These are phyloP conservation scores for Candida quercuum DNA, from an alignment of 805 yeast genomes.

Conservation along the genomic window DNA sequence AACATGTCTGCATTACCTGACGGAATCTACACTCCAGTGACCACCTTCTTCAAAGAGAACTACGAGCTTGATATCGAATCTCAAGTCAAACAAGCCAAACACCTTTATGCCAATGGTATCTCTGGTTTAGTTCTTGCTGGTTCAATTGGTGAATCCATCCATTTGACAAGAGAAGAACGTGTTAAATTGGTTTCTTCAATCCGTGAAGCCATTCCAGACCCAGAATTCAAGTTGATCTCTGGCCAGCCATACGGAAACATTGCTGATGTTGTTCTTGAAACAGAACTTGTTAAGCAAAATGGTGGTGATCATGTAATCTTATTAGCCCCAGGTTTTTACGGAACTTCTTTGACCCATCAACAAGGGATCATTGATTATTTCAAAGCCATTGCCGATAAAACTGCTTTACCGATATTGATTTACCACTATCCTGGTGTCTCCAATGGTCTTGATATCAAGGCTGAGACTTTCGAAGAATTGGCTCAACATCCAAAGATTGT, in stretches of 20 bases:
- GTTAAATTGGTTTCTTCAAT: slow-evolving; percentile 23
- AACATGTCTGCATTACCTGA: too few relatives aligned
- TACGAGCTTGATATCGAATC: slow-evolving; percentile 27
- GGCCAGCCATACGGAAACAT: slow-evolving; percentile 27
- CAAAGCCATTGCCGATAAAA: slow-evolving; percentile 25
- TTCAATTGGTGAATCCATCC: slow-evolving; percentile 35
- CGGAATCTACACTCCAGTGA: slow-evolving; percentile 30
- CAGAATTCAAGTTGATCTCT: slow-evolving; percentile 27
- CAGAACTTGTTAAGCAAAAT: slow-evolving; percentile 22
- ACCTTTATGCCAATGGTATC: slow-evolving; percentile 26
- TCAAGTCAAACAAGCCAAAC: slow-evolving; percentile 27
- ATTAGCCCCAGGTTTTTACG: slow-evolving; percentile 32
- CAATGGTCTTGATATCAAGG: slow-evolving; percentile 26
- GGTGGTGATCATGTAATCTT: slow-evolving; percentile 32
- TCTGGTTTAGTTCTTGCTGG: slow-evolving; percentile 33
- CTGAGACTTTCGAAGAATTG: slow-evolving; percentile 22
- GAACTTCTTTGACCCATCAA: slow-evolving; percentile 27
- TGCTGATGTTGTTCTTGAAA: slow-evolving; percentile 25
- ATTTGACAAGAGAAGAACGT: slow-evolving; percentile 29
- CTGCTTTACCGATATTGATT: slow-evolving; percentile 31
- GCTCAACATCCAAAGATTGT: slow-evolving; percentile 31
- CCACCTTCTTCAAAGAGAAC: slow-evolving; percentile 26
- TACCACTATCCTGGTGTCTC: slow-evolving; percentile 34
- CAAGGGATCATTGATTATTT: slow-evolving; percentile 29
- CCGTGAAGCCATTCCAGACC: slow-evolving; percentile 28